Base-by-base conservation (phyloP, 257 asterid genomes). In the Solanum lycopersicoides region DNA sequence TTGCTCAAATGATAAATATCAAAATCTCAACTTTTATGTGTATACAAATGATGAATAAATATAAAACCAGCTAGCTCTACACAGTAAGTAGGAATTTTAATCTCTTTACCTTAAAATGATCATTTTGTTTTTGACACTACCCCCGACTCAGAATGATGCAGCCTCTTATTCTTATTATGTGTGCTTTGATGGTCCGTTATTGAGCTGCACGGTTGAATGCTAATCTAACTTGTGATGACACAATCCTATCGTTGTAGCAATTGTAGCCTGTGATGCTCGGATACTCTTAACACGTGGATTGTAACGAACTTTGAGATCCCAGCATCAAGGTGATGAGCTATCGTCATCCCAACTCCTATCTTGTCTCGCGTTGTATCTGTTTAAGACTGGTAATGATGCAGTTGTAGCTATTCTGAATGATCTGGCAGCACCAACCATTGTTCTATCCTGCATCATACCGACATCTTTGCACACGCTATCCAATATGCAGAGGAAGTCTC, bases 391-490 rank as follows among this genome's bases (percentile, higher is more conserved):
- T 1, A 73, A 25, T 74, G 88, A 86, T 56, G 84, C 53, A 30
- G 84, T 86, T 86, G 88, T 21, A 32, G 88, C 83, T 34, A 86
- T 86, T 86, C 88, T 73, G 84, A 86, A 86, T 45, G 88, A 86
- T 35, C 82, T 86, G 1, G 87, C 89, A 20, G 89, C 72, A 53
- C 89, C 86, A 50, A 87, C 83, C 65, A 87, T 53, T 83, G 89
- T 87, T 41, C 82, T 87, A 60, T 87, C 84, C 68, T 87, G 86
- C 86, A 87, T 87, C 84, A 84, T 87, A 20, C 89, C 79, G 10
- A 94, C 91, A 87, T 94, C 95, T 84, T 91, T 90, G 90, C 98
- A 94, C 3, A 92, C 96, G 30, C 92, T 92, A 87, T 93, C 96
- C 86, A 94, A 88, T 82, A 91, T 93, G 42, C 90, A 35, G 37